Conservation (phyloP, 1,284 basidiomycete species). For the Ustilago lituana region DNA sequence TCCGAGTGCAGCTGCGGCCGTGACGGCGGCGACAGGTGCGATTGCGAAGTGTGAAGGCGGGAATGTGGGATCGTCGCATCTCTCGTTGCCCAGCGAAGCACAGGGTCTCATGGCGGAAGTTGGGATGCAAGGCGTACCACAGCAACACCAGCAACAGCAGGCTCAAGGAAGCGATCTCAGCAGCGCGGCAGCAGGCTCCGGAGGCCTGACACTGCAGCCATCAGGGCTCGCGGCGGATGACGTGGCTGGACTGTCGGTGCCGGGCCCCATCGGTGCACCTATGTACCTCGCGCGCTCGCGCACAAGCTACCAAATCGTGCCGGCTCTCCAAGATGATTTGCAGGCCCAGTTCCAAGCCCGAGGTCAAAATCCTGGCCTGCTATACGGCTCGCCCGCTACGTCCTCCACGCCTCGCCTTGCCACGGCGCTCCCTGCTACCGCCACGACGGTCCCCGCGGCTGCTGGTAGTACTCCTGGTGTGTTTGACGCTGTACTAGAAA, state of each 20-base stretch:
- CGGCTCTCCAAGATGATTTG: conserved; percentile 27
- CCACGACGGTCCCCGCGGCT: no score
- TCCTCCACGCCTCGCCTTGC: conserved; percentile 6
- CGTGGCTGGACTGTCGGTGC: conserved; percentile 11
- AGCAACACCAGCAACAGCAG: background rate
- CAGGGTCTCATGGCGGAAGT: conserved; percentile 1
- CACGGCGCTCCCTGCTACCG: background rate
- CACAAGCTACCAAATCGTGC: conserved; percentile 12
- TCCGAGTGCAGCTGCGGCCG: conserved; percentile 11
- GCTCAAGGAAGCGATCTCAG: background rate
- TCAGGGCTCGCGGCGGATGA: conserved; percentile 6
- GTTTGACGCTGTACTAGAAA: no score
- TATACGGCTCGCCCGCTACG: conserved; percentile 28
- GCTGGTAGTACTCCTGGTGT: no score
- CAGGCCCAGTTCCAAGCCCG: conserved; percentile 34
- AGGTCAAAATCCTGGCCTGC: conserved; percentile 23
- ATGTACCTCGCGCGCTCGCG: conserved; percentile 32
- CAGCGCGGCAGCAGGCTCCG: background rate
- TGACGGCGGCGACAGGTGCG: conserved; percentile 1
- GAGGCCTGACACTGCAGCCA: conserved; percentile 5
- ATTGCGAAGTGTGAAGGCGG: conserved; percentile 3
- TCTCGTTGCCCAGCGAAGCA: conserved; percentile 9
- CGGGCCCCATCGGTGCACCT: conserved; percentile 42
- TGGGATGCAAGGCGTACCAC: background rate
- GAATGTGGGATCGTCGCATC: conserved; percentile 5